A percentile compares a stretch with the other conserved stretches of the same genome.
phyloP scores from a whole-genome alignment of 768 basidiomycete genomes.

The Gymnopilus dilepis region DNA sequence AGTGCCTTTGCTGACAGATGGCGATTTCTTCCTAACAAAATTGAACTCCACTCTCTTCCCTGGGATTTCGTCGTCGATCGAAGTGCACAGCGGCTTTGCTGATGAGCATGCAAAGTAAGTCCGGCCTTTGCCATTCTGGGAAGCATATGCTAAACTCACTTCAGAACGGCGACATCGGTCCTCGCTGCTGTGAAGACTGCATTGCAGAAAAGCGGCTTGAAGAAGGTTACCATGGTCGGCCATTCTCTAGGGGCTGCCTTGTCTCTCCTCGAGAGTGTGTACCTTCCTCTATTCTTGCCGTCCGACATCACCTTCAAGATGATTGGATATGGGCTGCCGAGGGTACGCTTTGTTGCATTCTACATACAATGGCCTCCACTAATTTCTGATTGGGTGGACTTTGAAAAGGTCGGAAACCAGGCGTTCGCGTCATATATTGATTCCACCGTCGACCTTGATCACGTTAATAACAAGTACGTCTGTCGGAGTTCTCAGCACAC shows the following conservation, averaged over 20 bases:
- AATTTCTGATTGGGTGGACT: background rate
- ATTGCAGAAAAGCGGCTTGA: slow-evolving; percentile 37
- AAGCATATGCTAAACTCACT: background rate
- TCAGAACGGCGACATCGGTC: slow-evolving; percentile 45
- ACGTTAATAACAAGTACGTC: slow-evolving; percentile 54
- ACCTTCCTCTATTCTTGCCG: slow-evolving; percentile 56
- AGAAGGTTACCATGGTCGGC: slow-evolving; percentile 45
- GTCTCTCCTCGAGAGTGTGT: slow-evolving; percentile 54
- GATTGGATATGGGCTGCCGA: slow-evolving; percentile 49
- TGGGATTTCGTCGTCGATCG: slow-evolving; percentile 41
- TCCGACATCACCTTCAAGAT: slow-evolving; percentile 37
- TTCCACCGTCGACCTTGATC: slow-evolving; percentile 47
- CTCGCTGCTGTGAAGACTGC: slow-evolving; percentile 45
- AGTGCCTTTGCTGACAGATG: slow-evolving; percentile 44
- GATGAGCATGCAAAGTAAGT: slow-evolving; percentile 47
- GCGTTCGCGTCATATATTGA: slow-evolving; percentile 65
- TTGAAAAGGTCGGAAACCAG: slow-evolving; percentile 45
- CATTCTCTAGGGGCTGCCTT: slow-evolving; percentile 50
- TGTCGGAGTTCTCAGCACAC: background rate
- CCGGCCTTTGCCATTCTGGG: background rate
- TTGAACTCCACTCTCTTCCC: slow-evolving; percentile 49
- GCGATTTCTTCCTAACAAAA: slow-evolving; percentile 34
- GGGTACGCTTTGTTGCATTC: slow-evolving; percentile 34
- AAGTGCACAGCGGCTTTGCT: slow-evolving; percentile 51
- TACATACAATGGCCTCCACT: background rate